Evolutionary conservation across 306 rosid species (phyloP), one percentile per base, ranked within the genome.

Genomic region (Cucurbita pepo): DNA sequence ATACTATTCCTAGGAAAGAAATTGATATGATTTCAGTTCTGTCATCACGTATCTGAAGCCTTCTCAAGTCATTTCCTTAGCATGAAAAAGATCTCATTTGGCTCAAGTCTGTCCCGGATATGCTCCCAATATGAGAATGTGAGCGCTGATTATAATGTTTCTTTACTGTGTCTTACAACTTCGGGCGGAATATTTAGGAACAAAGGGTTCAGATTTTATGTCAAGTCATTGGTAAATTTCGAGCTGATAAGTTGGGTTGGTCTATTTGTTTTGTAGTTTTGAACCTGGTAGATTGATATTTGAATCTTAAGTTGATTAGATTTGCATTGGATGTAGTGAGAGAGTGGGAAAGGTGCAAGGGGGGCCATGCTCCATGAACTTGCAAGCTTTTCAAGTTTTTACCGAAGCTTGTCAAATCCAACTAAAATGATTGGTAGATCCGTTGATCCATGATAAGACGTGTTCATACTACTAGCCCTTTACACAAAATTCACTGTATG

Each of bases 211-310:
- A 19, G 37, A 65, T 69, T 69, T 69, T 52, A 64, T 47, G 54
- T 56, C 55, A 56, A 58, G 8, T 51, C 41, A 13, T 30, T 30
- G 34, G 48, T 76, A 65, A 76, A 60, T 71, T 80, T 64, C 57
- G 47, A 61, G 47, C 74, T 61, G 70, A 43, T 75, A 41, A 25
- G 70, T 56, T 78, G 80, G 74, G 75, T 36, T 69, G 36, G 80
- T 78, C 78, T 56, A 21, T 5, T 45, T 79, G 81, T 75, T 48
- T 62, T 62, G 47, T 53, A 72, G 25, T 60, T 66, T 57, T 78
- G 73, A 56, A 54, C 71, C 54, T 59, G 66, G 55, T 12, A 34
- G 76, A 69, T 44, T 55, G 69, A 80, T 77, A 71, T 71, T 53
- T 80, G 38, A 63, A 76, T 40, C 36, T 64, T 36, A 9, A 48